Evolutionary conservation across 192 early-diverging fungal genomes (phyloP).

Genomic region (Paraglomus brasilianum): DNA sequence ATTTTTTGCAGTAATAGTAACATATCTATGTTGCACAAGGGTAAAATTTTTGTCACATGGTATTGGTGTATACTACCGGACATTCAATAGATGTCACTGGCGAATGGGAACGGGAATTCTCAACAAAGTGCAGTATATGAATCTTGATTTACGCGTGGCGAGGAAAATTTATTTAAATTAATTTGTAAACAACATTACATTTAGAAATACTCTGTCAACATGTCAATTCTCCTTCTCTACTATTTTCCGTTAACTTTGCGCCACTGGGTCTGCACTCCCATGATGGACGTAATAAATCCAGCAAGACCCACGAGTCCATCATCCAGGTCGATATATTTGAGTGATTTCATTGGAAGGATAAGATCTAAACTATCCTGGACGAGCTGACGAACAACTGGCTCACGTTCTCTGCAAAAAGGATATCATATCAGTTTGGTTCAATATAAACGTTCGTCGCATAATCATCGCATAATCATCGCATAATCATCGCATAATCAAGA

Average conservation of each 20-base stretch:
- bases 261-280: constrained; percentile 63
- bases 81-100: too few species aligned
- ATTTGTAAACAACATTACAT: too few species aligned
- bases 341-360: constrained; percentile 62
- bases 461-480: background rate
- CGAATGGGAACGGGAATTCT: too few species aligned
- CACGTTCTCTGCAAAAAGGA: constrained; percentile 53
- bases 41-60: too few species aligned
- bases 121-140: too few species aligned
- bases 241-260: constrained; percentile 43
- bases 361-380: constrained; percentile 71
- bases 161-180: too few species aligned
- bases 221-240: background rate
- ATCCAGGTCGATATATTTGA: constrained; percentile 65
- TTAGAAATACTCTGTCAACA: background rate
- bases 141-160: too few species aligned
- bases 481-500: background rate
- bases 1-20: too few species aligned
- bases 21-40: too few species aligned
- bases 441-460: background rate
- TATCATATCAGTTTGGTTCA: constrained; percentile 6
- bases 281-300: constrained; percentile 68
- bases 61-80: too few species aligned
- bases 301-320: constrained; percentile 69
- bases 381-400: constrained; percentile 48